phyloP scores from a whole-genome alignment of 768 basidiomycete genomes.

The Leccinum truebloodii region DNA sequence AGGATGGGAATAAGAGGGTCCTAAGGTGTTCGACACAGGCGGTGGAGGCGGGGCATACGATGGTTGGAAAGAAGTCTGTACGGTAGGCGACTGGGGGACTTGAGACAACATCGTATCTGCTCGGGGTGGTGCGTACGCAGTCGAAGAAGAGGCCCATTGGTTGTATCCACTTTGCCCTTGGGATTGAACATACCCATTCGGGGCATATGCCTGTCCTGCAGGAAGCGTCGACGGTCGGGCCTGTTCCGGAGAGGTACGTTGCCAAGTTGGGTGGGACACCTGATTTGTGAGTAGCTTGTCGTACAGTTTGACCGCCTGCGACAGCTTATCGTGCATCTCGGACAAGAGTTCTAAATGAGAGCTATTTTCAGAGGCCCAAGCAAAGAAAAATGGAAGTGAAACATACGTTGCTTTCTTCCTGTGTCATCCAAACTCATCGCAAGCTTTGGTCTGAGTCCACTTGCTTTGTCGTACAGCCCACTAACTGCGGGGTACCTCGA shows the following conservation, averaged over 20 bases:
- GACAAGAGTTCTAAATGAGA: slow-evolving; percentile 66
- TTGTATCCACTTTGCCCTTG: slow-evolving; percentile 34
- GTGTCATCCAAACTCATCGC: slow-evolving; percentile 84
- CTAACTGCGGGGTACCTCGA: slow-evolving; percentile 81
- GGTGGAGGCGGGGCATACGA: slow-evolving; percentile 28
- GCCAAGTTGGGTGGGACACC: slow-evolving; percentile 71
- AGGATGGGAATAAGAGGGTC: slow-evolving; percentile 18
- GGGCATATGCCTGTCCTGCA: slow-evolving; percentile 22
- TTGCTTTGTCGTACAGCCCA: slow-evolving; percentile 84
- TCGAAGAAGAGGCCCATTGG: slow-evolving; percentile 29
- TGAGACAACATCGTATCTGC: slow-evolving; percentile 25
- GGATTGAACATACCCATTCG: slow-evolving; percentile 35
- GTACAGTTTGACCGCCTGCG: slow-evolving; percentile 89
- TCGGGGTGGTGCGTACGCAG: slow-evolving; percentile 20
- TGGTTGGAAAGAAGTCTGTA: slow-evolving; percentile 31
- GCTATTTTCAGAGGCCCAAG: not conserved
- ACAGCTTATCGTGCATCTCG: slow-evolving; percentile 95
- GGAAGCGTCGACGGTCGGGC: slow-evolving; percentile 27
- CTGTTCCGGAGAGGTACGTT: slow-evolving; percentile 31
- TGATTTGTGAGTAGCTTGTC: slow-evolving; percentile 87
- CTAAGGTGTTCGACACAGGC: slow-evolving; percentile 16
- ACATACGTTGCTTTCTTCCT: slow-evolving; percentile 79
- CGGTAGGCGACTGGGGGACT: slow-evolving; percentile 26
- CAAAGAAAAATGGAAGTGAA: slow-evolving; percentile 9
- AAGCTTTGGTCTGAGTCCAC: slow-evolving; percentile 74